Evolutionary conservation across 192 early-diverging fungal species (phyloP).

Genomic region (Coemansia sp.): DNA sequence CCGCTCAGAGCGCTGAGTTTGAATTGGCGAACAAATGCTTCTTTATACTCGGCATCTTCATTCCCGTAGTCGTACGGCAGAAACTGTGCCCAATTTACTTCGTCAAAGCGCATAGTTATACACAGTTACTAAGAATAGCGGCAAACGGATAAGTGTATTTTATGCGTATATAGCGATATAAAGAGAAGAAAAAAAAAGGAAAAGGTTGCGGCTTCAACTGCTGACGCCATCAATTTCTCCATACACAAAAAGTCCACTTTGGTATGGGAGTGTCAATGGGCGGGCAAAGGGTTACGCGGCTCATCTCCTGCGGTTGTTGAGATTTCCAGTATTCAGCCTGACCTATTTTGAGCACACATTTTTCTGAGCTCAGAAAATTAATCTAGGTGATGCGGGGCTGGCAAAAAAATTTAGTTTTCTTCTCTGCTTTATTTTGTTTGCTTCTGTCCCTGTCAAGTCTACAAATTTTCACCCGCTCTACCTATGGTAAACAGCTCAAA

Average conservation of each 20-base stretch:
- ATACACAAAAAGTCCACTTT: too few relatives aligned
- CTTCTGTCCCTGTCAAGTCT: not conserved
- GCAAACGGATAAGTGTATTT: conserved; percentile 7
- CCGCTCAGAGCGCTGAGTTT: conserved; percentile 36
- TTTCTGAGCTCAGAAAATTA: too few relatives aligned
- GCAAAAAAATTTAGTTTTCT: conserved; percentile 10
- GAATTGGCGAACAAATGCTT: conserved; percentile 32
- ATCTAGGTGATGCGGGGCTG: not conserved
- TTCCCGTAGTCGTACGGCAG: conserved; percentile 47
- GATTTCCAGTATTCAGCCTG: too few relatives aligned
- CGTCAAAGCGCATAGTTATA: conserved; percentile 42
- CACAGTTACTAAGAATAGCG: conserved; percentile 9
- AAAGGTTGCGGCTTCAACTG: not conserved
- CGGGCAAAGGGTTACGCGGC: too few relatives aligned
- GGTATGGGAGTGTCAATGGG: too few relatives aligned
- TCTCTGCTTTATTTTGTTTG: conserved; percentile 8
- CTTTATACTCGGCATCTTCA: conserved; percentile 41
- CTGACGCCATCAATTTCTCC: too few relatives aligned
- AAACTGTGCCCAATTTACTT: conserved; percentile 42
- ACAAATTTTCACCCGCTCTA: not conserved
- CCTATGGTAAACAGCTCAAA: conserved; percentile 6
- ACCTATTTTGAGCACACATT: too few relatives aligned
- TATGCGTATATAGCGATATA: conserved; percentile 1
- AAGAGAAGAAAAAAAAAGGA: conserved; percentile 1
- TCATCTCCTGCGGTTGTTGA: too few relatives aligned